Base-by-base conservation (phyloP, 2,329 filamentous ascomycete species). In the Phialophora verrucosa region DNA sequence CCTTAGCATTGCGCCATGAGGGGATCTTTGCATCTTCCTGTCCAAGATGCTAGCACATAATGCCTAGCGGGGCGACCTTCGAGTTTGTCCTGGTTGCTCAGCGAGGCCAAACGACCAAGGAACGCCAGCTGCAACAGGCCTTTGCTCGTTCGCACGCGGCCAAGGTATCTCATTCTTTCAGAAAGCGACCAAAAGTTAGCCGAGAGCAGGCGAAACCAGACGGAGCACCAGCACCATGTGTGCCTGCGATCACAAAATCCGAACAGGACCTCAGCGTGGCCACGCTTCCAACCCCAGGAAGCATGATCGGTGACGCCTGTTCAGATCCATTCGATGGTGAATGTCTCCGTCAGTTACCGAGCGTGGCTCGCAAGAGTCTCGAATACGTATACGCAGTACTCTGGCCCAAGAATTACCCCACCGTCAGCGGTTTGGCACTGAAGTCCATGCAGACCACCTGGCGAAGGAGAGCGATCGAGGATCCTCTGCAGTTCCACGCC, bases 61-160 rank as follows among this genome's bases (percentile, higher is more conserved):
- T 54, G 51, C 23, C 23, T 54, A 32, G 51, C 29, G 51, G 51
- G 23, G 23, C 51, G 11, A 54, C 14, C 27, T 32, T 54, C 27
- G 51, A 54, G 27, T 54, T 58, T 25, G 55, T 58, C 31, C n/a
- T 58, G 31, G 55, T 44, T 38, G 8, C 32, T 23, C 35, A 58
- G 31, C 55, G 20, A 38, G 55, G 55, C 29, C 55, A 58, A 25
- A 58, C 55, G 1, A 20, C 29, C 31, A 58, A 58, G n/a, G 31
- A 58, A 31, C 55, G 35, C 20, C 55, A 58, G 55, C 32, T 58
- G 29, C 55, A 58, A 58, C 31, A 58, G n/a, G 31, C 55, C 29
- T 42, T 42, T 25, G 55, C 55, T 27, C 55, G 55, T 25, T 58
- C 55, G 12, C 55, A 58, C 17, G 55, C 55, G 35, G 55, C 55